Evolutionary conservation across 306 rosid species (phyloP), one percentile per base, ranked within the genome.

Genomic region (Malus fusca): DNA sequence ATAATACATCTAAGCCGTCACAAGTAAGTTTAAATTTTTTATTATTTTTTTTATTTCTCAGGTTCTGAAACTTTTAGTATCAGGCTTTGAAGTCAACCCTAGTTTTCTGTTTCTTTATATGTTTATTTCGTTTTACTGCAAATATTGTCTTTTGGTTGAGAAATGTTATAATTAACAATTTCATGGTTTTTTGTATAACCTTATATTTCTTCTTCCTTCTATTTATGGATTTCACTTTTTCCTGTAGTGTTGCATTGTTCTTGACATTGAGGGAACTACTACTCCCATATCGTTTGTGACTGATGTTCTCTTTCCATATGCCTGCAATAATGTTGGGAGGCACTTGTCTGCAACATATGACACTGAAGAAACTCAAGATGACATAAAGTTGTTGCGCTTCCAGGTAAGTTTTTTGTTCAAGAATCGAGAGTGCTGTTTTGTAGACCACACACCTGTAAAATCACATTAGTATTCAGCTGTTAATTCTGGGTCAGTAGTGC

Each of bases 201-300:
- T 44, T 73, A 23, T 40, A 33, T 55, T 56, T 37, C 67, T 65
- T 81, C 71, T 65, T 69, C 75, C 46, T 22, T 79, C 69, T 67
- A 21, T 79, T 66, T 81, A 65, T 64, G 14, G 68, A 26, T 35
- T 62, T 58, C 30, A 37, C 51, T 22, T 46, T 42, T 44, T 14
- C 62, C 62, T 72, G 71, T 93, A 95, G 99, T 84, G 79, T 46
- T 92, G 92, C 75, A 69, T 95, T 88, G 91, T 95, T 88, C 99
- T 95, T 75, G 99, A 95, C 89, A 92, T 95, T 59, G 99, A 95
- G 78, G 99, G 99, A 78, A 92, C 99, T 69, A 95, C 99, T 58
- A 92, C 97, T 70, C 99, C 99, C 25, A 95, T 95, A 80, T 92
- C 99, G 26, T 95, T 95, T 79, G 99, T 95, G 72, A 66, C 96